A percentile compares a stretch with the other conserved stretches of the same genome.
phyloP scores from a whole-genome alignment of 2,329 filamentous ascomycete genomes.

The Cyphellophora europaea region DNA sequence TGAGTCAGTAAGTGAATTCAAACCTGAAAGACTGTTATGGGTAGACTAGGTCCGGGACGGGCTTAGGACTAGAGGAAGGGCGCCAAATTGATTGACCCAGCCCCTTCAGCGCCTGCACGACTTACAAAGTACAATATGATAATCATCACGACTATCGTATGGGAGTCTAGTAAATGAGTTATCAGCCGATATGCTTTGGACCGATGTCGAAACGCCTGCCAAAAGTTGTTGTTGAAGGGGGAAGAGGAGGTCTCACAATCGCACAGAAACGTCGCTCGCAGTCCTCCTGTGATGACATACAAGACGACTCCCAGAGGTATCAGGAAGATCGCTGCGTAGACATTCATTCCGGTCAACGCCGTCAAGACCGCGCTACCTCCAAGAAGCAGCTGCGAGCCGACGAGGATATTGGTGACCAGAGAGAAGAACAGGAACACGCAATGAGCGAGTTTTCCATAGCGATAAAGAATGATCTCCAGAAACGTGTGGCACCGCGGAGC shows the following conservation, averaged over 20 bases:
- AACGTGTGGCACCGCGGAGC: slow-evolving; percentile 40
- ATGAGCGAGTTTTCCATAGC: slow-evolving; percentile 68
- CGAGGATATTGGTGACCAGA: slow-evolving; percentile 73
- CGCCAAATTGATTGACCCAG: too few relatives aligned
- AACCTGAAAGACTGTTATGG: too few relatives aligned
- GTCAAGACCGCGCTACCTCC: slow-evolving; percentile 57
- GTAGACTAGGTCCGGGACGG: too few relatives aligned
- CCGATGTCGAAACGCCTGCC: too few relatives aligned
- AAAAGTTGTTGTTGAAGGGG: too few relatives aligned
- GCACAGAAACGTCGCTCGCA: slow-evolving; percentile 63
- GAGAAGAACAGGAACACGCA: slow-evolving; percentile 73
- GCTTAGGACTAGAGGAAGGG: too few relatives aligned
- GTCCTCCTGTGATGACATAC: slow-evolving; percentile 56
- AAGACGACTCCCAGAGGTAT: slow-evolving; percentile 69
- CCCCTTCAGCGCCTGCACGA: too few relatives aligned
- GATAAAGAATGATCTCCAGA: slow-evolving; percentile 70
- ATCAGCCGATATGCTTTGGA: too few relatives aligned
- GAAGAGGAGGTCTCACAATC: too few relatives aligned
- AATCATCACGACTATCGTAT: slow-evolving; percentile 56
- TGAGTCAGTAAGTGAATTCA: too few relatives aligned
- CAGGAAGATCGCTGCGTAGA: slow-evolving; percentile 72
- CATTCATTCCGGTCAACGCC: slow-evolving; percentile 62
- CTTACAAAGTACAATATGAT: slow-evolving; percentile 81
- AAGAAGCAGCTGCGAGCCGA: slow-evolving; percentile 57
- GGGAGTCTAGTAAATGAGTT: too few relatives aligned